Evolutionary conservation across 2,329 filamentous ascomycete species (phyloP), one percentile per base, ranked within the genome.

Genomic region (Phialophora macrospora): DNA sequence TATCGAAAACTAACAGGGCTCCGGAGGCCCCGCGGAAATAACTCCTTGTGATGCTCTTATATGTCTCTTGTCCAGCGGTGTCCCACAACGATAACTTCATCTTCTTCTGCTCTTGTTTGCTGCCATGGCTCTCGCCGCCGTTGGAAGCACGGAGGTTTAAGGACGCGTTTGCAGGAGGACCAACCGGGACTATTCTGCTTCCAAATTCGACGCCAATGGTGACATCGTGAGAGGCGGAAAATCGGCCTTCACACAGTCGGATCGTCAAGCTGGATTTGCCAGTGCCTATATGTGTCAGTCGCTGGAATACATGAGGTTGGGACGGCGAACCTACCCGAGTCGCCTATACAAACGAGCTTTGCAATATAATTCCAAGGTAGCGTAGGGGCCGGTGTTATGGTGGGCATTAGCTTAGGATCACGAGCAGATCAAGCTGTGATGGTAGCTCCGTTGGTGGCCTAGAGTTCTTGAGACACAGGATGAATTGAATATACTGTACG

Each of bases 151-250:
- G 84, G 76, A 86, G 82, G 56, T 77, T 79, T 65, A 88, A 79
- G 60, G 82, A 78, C 71, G 86, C 81, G 30, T 85, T 88, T 30
- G 92, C 89, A 3, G 92, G 92, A 30, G 92, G 92, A 0, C 93
- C 93, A 72, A 97, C 93, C 64, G 93, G 90, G 62, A 97, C 91
- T 76, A 97, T 94, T 74, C 93, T 88, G 58, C 91, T 96, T 74
- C 94, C 94, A 78, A 97, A 97, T 78, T 98, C 94, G 70, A 97
- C 93, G 72, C 93, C 93, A 75, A 97, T 97, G 70, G 94, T 98
- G 72, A 97, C 94, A 83, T 97, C 93, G 85, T 97, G 94, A 77
- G 95, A 91, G 62, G 91, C 87, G 62, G 91, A 92, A 83, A 98
- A 97, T 77, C 94, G 92, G 74, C 93, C 93, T 84, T 97, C 94